Evolutionary conservation across 495 filamentous ascomycete genomes (phyloP).

Genomic region (Alectoria sarmentosa): DNA sequence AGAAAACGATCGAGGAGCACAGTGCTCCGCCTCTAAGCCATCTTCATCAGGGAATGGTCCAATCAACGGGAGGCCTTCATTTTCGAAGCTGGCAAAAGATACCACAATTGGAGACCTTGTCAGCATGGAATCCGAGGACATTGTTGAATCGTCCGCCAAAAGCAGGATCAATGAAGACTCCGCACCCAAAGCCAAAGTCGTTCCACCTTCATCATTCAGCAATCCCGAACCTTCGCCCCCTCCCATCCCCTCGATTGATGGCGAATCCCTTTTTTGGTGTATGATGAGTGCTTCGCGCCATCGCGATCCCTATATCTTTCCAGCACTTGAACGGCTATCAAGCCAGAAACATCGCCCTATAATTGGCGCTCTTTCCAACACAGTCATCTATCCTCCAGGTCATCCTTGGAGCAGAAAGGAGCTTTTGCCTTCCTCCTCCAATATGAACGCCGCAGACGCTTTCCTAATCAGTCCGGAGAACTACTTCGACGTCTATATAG

Average conservation of each 20-base stretch:
- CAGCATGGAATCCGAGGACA: slow-evolving; percentile 26
- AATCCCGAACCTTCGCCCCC: slow-evolving; percentile 37
- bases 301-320: slow-evolving; percentile 81
- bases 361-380: slow-evolving; percentile 82
- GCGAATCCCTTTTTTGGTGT: slow-evolving; percentile 74
- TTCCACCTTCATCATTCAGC: not conserved
- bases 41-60: not conserved
- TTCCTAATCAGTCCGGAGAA: slow-evolving; percentile 41
- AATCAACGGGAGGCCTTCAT: slow-evolving; percentile 9
- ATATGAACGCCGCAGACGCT: slow-evolving; percentile 24
- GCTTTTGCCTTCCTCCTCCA: slow-evolving; percentile 22
- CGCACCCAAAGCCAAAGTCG: not conserved
- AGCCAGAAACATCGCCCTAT: slow-evolving; percentile 52
- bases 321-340: slow-evolving; percentile 50
- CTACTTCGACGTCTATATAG: slow-evolving; percentile 78
- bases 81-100: slow-evolving; percentile 26
- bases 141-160: slow-evolving; percentile 12
- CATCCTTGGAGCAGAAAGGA: slow-evolving; percentile 45
- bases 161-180: not conserved
- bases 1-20: slow-evolving; percentile 21
- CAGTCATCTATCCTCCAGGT: slow-evolving; percentile 66
- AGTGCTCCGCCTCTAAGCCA: not conserved
- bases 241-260: slow-evolving; percentile 67
- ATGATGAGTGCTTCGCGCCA: slow-evolving; percentile 76
- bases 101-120: slow-evolving; percentile 27